phyloP scores from a whole-genome alignment of 1,139 yeast genomes.

The Yamadazyma jaroonii region DNA sequence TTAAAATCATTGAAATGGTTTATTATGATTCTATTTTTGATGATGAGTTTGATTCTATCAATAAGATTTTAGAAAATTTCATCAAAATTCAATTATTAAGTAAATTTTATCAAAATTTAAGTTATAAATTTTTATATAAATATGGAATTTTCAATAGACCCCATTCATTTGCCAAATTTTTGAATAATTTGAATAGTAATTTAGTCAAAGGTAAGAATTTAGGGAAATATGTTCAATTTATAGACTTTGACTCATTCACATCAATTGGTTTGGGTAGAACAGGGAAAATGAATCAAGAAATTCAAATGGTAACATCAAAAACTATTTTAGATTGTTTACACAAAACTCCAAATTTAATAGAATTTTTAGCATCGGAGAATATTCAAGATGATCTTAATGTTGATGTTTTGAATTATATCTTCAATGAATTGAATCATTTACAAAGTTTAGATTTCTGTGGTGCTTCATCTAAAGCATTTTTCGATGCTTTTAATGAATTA shows the following conservation, averaged over 20 bases:
- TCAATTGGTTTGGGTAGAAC: constrained; percentile 90
- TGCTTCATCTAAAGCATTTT: constrained; percentile 65
- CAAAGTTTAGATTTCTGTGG: constrained; percentile 88
- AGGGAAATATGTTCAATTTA: constrained; percentile 68
- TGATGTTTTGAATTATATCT: constrained; percentile 53
- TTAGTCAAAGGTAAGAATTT: constrained; percentile 28
- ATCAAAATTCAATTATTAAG: constrained; percentile 29
- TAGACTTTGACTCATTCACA: constrained; percentile 87
- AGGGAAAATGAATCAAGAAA: constrained; percentile 84
- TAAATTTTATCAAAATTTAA: constrained; percentile 32
- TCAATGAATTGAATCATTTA: constrained; percentile 58
- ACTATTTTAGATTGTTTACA: constrained; percentile 65
- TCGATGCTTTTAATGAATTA: constrained; percentile 54
- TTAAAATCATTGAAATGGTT: constrained; percentile 42
- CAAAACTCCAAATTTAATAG: constrained; percentile 66
- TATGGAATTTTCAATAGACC: constrained; percentile 79
- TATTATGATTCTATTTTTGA: constrained; percentile 29
- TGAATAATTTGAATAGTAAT: constrained; percentile 51
- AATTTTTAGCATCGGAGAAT: constrained; percentile 81
- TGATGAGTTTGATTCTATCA: constrained; percentile 32
- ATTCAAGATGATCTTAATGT: constrained; percentile 81
- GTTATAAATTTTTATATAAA: constrained; percentile 50
- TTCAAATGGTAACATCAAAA: constrained; percentile 80
- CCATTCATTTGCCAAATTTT: constrained; percentile 71
- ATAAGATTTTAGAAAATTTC: constrained; percentile 41